Conservation (phyloP, 1,139 yeast genomes). For the Blastobotrys serpentis region DNA sequence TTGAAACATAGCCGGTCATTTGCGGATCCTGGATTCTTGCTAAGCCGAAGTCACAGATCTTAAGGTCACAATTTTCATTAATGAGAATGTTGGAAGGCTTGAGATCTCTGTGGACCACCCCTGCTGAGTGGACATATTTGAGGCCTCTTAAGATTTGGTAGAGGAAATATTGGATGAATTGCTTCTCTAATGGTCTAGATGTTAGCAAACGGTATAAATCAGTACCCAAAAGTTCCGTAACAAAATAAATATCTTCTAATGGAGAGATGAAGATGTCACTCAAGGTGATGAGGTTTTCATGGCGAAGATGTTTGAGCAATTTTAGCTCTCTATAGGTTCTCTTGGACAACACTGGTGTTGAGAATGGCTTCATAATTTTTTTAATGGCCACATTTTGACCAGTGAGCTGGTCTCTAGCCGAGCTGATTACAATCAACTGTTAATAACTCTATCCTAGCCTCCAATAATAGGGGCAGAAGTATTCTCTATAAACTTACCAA, state of each 20-base stretch:
- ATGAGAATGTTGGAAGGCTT: constrained; percentile 91
- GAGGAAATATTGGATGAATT: constrained; percentile 91
- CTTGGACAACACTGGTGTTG: constrained; percentile 91
- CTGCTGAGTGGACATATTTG: constrained; percentile 95
- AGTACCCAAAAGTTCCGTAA: constrained; percentile 94
- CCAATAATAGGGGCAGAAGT: no score
- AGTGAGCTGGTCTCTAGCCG: constrained; percentile 89
- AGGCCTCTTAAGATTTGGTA: constrained; percentile 74
- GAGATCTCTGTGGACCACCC: constrained; percentile 88
- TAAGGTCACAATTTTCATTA: constrained; percentile 93
- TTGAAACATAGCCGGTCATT: constrained; percentile 98
- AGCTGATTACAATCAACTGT: no score
- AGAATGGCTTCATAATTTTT: constrained; percentile 95
- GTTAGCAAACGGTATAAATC: constrained; percentile 89
- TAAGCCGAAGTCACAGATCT: constrained; percentile 94
- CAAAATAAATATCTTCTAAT: constrained; percentile 93
- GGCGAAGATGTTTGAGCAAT: constrained; percentile 86
- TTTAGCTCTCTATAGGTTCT: constrained; percentile 95
- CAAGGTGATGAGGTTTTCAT: constrained; percentile 88
- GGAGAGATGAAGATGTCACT: constrained; percentile 96
- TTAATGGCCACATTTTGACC: constrained; percentile 95
- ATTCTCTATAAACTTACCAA: no score
- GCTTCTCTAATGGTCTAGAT: constrained; percentile 91
- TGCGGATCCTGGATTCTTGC: constrained; percentile 98
- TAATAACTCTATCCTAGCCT: no score